Percentiles rank a stretch among this genome's conserved stretches.
Conservation (phyloP, 169 alveolate species). For the Cardiosporidium cionae region DNA sequence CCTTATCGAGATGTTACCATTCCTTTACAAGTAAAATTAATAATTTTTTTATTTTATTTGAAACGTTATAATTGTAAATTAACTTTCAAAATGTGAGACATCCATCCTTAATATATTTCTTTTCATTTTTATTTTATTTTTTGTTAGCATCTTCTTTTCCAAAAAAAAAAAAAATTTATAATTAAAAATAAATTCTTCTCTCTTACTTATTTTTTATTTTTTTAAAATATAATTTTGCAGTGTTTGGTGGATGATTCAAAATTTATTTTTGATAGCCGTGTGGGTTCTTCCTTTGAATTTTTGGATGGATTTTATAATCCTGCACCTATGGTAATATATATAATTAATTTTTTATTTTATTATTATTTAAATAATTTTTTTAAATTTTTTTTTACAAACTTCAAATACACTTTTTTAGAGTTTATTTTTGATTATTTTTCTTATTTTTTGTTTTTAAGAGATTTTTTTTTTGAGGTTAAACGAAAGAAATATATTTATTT, state of each 20-base stretch:
- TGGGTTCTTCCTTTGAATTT: constrained; percentile 1
- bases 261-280: constrained; percentile 4
- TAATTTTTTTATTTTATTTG: background rate
- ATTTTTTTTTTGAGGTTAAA: background rate
- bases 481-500: background rate
- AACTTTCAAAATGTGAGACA: background rate
- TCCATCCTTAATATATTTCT: background rate
- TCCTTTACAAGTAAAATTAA: constrained; percentile 8
- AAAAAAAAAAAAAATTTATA: no score
- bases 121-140: background rate
- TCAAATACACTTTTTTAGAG: background rate
- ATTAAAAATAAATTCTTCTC: no score
- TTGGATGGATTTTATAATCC: constrained; percentile 19
- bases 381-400: background rate
- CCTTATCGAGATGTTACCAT: constrained; percentile 17
- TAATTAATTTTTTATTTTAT: background rate
- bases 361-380: background rate
- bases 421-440: background rate
- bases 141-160: no score
- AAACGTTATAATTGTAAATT: background rate
- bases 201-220: no score
- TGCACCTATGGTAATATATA: constrained; percentile 4
- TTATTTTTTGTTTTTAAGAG: background rate
- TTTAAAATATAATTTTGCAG: background rate
- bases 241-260: constrained; percentile 12